Percentiles rank a stretch among this genome's conserved stretches.
Conservation (phyloP, 2,329 filamentous ascomycete genomes). For the Aspergillus fumigatus region DNA sequence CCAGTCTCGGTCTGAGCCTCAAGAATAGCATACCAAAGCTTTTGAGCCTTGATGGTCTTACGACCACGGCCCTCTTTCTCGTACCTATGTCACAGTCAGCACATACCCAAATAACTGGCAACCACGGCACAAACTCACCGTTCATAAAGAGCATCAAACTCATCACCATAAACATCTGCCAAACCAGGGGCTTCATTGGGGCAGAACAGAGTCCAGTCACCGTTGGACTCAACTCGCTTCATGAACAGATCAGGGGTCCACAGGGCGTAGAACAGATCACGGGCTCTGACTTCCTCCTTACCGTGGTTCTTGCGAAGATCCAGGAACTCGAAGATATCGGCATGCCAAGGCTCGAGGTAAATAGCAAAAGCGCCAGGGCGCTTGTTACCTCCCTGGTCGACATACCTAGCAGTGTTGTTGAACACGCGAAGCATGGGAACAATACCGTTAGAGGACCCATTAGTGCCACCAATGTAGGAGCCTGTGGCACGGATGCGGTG, state of each 20-base stretch:
- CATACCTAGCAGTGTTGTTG: conserved; percentile 98
- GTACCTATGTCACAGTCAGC: conserved; percentile 53
- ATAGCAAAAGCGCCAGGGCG: conserved; percentile 97
- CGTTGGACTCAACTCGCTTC: conserved; percentile 97
- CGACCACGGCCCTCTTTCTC: conserved; percentile 83
- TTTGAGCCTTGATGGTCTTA: conserved; percentile 92
- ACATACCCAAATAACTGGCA: background rate
- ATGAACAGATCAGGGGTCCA: conserved; percentile 99
- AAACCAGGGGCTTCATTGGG: conserved; percentile 93
- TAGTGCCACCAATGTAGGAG: conserved; percentile 96
- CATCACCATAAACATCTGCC: conserved; percentile 93
- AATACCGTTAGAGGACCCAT: conserved; percentile 95
- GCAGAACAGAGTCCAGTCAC: conserved; percentile 96
- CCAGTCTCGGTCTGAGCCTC: conserved; percentile 98
- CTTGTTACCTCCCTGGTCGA: conserved; percentile 99
- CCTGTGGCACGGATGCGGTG: conserved; percentile 96
- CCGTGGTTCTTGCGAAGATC: conserved; percentile 99
- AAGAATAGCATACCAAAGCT: conserved; percentile 98
- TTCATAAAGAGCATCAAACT: conserved; percentile 93
- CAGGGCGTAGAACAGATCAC: conserved; percentile 93
- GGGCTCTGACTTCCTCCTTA: conserved; percentile 95
- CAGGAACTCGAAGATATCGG: conserved; percentile 94
- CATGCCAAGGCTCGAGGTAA: conserved; percentile 98
- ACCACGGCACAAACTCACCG: conserved; percentile 28
- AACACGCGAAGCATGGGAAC: conserved; percentile 97